Evolutionary conservation across 73 alveolate species (phyloP), one percentile per base, ranked within the genome.

Genomic region (Diophrys sp.): DNA sequence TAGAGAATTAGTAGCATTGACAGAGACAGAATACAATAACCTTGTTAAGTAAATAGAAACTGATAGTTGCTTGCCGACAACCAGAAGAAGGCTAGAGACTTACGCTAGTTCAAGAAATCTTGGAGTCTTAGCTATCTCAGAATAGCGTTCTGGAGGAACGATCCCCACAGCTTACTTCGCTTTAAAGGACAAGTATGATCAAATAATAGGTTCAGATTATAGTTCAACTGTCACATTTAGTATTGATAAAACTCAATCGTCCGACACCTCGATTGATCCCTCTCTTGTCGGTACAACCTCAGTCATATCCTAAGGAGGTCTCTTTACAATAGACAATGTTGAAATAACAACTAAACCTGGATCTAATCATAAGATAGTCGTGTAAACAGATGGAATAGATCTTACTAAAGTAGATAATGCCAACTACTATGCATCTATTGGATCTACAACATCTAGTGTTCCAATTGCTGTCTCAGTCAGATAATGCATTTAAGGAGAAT

Each of bases 291-390:
- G 75, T 26, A 25, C 29, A 14, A 28, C 44, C 34, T 26, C 25
- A 14, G 23, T 23, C 31, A n/a, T 26, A 5, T 44, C 75, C 34
- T 26, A 26, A 2, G 31, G 18, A 2, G 75, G 75, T 2, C 18
- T 28, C 24, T 68, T 68, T 24, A 28, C 1, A 27, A 31, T 68
- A 18, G 24, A 23, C 18, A 29, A 24, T 2, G 2, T 68, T 1
- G 8, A 23, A 2, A 11, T 71, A 11, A 33, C 31, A 8, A 28
- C 79, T 71, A 26, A 71, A 26, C 79, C 79, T 2, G 69, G 70
- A 23, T 11, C 33, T 1, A 31, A 30, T 32, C 69, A 71, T 32
- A 1, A 31, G 25, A 14, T 71, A 29, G 11, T 31, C 67, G 18
- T 31, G 1, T 1, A 30, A 33, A 31, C 54, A 23, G 1, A 67